These are phyloP conservation scores for Exserohilum rostratum DNA, from an alignment of 2,329 filamentous ascomycete species.

Conservation along the genomic window DNA sequence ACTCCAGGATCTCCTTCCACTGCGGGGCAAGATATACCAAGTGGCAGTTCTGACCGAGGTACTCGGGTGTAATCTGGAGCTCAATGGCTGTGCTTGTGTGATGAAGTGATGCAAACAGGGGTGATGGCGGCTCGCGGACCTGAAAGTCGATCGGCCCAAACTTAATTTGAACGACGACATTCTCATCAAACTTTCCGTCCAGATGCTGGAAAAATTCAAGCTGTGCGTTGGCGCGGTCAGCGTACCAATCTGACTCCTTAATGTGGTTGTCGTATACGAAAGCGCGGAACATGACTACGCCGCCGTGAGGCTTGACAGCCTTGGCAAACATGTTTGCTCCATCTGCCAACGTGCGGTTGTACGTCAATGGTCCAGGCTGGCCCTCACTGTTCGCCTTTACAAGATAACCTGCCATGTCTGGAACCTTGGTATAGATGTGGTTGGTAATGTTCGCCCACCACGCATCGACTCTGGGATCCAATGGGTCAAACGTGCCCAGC, in stretches of 20 bases:
- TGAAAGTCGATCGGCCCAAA: slow-evolving; percentile 78
- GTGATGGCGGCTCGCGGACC: slow-evolving; percentile 69
- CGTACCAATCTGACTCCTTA: slow-evolving; percentile 66
- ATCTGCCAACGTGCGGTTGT: slow-evolving; percentile 71
- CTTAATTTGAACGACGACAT: slow-evolving; percentile 75
- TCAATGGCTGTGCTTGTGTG: slow-evolving; percentile 64
- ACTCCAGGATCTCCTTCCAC: slow-evolving; percentile 72
- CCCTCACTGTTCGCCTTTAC: slow-evolving; percentile 76
- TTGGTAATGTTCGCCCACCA: slow-evolving; percentile 69
- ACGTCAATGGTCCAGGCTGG: slow-evolving; percentile 71
- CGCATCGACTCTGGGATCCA: slow-evolving; percentile 63
- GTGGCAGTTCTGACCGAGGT: slow-evolving; percentile 73
- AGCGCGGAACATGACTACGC: slow-evolving; percentile 76
- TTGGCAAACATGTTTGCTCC: slow-evolving; percentile 77
- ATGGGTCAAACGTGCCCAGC: slow-evolving; percentile 68
- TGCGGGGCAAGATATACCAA: slow-evolving; percentile 71
- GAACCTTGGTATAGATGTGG: slow-evolving; percentile 64
- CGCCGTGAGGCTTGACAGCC: slow-evolving; percentile 90
- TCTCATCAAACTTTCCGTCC: slow-evolving; percentile 70
- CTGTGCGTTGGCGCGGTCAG: slow-evolving; percentile 72
- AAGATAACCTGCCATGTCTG: slow-evolving; percentile 71
- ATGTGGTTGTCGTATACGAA: slow-evolving; percentile 70
- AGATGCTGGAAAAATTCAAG: slow-evolving; percentile 70
- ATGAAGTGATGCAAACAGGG: slow-evolving; percentile 63
- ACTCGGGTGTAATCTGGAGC: slow-evolving; percentile 71